Conservation (phyloP, 2,329 filamentous ascomycete genomes). For the Fusarium praegraminearum region DNA sequence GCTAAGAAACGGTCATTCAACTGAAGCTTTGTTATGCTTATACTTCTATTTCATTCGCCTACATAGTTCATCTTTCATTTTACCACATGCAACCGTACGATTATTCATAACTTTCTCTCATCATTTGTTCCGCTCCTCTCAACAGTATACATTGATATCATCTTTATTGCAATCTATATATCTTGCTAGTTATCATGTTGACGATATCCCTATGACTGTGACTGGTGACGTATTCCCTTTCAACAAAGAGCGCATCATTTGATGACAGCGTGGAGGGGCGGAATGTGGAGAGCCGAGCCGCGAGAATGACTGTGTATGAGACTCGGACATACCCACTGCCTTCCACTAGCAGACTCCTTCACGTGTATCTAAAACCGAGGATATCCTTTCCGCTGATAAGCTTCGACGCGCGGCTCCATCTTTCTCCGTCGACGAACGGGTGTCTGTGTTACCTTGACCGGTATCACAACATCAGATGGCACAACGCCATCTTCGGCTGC, state of each 20-base stretch:
- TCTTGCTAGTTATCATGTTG: fast-evolving
- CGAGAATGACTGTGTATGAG: too few species aligned
- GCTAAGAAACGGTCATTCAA: too few species aligned
- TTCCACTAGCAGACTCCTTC: background rate
- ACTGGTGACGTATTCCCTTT: fast-evolving
- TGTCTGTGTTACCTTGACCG: background rate
- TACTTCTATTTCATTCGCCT: too few species aligned
- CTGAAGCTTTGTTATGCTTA: fast-evolving
- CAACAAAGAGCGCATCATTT: background rate
- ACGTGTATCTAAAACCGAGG: background rate
- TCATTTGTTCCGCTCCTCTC: fast-evolving
- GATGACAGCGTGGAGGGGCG: background rate
- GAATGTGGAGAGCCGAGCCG: background rate
- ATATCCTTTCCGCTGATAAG: background rate
- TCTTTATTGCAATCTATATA: too few species aligned
- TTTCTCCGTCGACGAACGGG: background rate
- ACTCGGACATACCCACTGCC: background rate
- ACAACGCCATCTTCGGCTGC: background rate
- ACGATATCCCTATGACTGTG: fast-evolving
- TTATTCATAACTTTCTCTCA: too few species aligned
- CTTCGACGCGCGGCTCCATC: background rate
- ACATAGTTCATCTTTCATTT: too few species aligned
- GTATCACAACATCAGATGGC: background rate
- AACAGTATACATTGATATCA: too few species aligned
- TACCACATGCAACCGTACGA: too few species aligned